phyloP scores from a whole-genome alignment of 108 stramenopile genomes.

The Parietichytrium sp. region DNA sequence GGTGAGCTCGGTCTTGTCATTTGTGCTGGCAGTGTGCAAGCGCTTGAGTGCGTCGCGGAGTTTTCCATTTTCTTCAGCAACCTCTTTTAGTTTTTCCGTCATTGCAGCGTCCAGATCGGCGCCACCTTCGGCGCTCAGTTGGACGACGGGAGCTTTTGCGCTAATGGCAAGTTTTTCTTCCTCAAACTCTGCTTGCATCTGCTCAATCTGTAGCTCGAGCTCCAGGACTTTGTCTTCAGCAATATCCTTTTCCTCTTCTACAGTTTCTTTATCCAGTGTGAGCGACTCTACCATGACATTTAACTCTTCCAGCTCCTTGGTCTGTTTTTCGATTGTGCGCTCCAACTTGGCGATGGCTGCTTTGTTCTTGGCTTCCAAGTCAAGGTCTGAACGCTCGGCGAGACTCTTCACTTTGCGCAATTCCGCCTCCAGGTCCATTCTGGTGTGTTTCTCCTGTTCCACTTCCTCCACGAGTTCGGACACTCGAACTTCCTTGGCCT shows the following conservation, averaged over 20 bases:
- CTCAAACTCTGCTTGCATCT: neutral
- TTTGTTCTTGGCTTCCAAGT: conserved; percentile 12
- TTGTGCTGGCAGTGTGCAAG: conserved; percentile 12
- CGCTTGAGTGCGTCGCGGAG: conserved; percentile 8
- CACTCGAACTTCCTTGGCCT: neutral
- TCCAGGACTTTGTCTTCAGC: conserved; percentile 9
- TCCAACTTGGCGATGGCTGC: conserved; percentile 19
- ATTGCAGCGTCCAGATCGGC: neutral
- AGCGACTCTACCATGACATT: neutral
- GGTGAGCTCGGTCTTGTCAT: conserved; percentile 8
- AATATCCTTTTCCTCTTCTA: conserved; percentile 10
- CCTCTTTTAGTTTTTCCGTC: neutral
- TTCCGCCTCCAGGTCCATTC: neutral
- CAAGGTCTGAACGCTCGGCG: neutral
- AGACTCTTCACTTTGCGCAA: conserved; percentile 4
- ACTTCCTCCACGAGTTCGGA: too few species aligned
- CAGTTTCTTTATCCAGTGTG: conserved; percentile 3
- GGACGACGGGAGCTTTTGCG: neutral
- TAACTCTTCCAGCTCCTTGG: conserved; percentile 32
- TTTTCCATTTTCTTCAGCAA: neutral
- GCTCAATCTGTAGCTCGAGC: conserved; percentile 8
- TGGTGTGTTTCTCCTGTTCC: neutral
- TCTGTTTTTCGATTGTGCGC: neutral
- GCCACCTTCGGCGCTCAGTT: too few species aligned
- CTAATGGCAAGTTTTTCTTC: neutral